These are phyloP conservation scores for Hyaloscypha hepaticicola DNA, from an alignment of 495 filamentous ascomycete species.

Conservation along the genomic window DNA sequence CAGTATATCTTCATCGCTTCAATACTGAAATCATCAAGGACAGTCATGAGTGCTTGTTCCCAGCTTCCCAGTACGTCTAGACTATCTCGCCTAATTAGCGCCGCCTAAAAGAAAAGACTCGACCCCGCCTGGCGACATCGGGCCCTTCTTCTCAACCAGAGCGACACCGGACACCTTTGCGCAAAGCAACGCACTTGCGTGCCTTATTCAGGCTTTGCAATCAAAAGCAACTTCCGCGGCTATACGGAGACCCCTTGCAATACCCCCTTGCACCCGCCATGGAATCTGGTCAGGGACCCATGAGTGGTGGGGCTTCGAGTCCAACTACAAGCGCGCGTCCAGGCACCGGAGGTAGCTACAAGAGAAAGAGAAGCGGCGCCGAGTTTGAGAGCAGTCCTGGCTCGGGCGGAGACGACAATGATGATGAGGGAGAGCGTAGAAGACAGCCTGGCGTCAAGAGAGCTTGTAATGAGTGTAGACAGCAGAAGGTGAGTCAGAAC, in stretches of 20 bases:
- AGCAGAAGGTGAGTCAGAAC: constrained; percentile 74
- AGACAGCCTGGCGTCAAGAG: constrained; percentile 76
- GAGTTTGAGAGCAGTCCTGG: constrained; percentile 35
- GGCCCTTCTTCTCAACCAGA: constrained; percentile 14
- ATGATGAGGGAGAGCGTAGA: constrained; percentile 61
- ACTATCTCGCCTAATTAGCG: constrained; percentile 4
- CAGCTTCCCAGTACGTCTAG: too few species aligned
- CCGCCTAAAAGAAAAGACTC: neutral
- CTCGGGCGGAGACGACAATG: constrained; percentile 54
- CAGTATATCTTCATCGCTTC: neutral
- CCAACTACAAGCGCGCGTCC: constrained; percentile 28
- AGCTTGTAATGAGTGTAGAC: constrained; percentile 92
- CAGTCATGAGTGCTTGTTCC: neutral
- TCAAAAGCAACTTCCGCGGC: constrained; percentile 13
- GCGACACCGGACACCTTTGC: constrained; percentile 30
- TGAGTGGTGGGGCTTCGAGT: constrained; percentile 29
- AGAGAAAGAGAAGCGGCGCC: constrained; percentile 34
- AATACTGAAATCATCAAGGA: neutral
- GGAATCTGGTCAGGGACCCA: constrained; percentile 19
- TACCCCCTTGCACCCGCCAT: constrained; percentile 13
- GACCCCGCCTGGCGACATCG: constrained; percentile 20
- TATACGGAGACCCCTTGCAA: neutral
- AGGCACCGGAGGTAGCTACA: constrained; percentile 30
- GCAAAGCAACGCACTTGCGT: constrained; percentile 23
- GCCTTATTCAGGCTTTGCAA: constrained; percentile 8